Percentiles rank a stretch among this genome's conserved stretches.
phyloP scores from a whole-genome alignment of 148 eudicot genomes.

The Amaranthus cruentus region DNA sequence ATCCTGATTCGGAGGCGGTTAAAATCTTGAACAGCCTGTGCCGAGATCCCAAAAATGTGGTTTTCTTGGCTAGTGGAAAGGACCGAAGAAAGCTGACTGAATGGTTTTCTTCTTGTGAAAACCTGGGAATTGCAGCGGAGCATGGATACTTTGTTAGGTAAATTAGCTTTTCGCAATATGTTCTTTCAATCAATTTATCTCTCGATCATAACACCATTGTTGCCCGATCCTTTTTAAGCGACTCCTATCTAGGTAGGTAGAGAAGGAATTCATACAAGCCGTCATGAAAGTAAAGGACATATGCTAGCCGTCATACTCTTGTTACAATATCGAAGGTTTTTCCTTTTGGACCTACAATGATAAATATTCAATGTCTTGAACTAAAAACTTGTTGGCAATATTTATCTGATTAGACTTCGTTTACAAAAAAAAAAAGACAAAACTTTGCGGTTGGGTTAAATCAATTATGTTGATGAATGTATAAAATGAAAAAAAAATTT shows the following conservation, averaged over 20 bases:
- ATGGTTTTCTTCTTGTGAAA: slow-evolving; percentile 75
- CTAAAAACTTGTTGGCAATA: not conserved
- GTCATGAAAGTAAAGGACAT: not conserved
- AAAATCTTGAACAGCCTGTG: slow-evolving; percentile 51
- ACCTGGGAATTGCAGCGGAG: slow-evolving; percentile 79
- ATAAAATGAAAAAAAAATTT: not conserved
- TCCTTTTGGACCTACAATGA: not conserved
- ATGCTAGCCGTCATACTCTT: not conserved
- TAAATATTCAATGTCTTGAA: not conserved
- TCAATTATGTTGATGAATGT: not conserved
- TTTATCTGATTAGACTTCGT: not conserved
- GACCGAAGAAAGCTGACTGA: slow-evolving; percentile 44
- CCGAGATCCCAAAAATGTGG: slow-evolving; percentile 60
- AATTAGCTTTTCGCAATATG: not conserved
- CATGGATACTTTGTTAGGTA: slow-evolving; percentile 87
- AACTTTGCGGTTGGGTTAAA: not conserved
- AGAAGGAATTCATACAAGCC: not conserved
- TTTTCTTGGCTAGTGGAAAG: slow-evolving; percentile 75
- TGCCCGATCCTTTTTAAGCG: not conserved
- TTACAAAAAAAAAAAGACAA: not conserved
- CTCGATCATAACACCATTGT: not conserved
- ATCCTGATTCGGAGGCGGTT: slow-evolving; percentile 55
- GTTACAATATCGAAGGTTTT: not conserved
- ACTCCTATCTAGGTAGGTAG: not conserved
- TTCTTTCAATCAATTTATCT: slow-evolving; percentile 2